Evolutionary conservation across 148 eudicot genomes (phyloP).

Genomic region (Cornus controversa): DNA sequence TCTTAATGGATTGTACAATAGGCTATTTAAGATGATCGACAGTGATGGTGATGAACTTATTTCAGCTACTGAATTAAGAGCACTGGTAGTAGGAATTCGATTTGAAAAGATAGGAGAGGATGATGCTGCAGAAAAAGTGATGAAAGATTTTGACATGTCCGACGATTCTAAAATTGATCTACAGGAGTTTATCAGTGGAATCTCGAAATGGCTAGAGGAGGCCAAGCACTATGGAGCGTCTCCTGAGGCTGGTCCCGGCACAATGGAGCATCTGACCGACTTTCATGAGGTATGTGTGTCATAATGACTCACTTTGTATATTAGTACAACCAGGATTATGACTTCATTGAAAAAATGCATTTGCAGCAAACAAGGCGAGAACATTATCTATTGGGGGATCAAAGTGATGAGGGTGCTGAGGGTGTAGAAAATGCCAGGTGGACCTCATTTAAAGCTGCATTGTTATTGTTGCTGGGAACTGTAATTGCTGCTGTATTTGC

Average conservation of each 20-base stretch:
- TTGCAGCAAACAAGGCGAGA: constrained; percentile 65
- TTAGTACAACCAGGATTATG: not conserved
- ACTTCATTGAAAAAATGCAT: not conserved
- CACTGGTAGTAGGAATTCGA: constrained; percentile 66
- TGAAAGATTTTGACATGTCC: constrained; percentile 68
- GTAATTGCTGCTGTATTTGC: constrained; percentile 78
- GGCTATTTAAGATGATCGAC: constrained; percentile 67
- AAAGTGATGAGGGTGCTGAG: constrained; percentile 47
- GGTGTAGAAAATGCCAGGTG: constrained; percentile 49
- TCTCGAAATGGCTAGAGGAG: constrained; percentile 51
- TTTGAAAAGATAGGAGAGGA: constrained; percentile 56
- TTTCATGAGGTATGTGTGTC: constrained; percentile 45
- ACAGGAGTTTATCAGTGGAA: constrained; percentile 59
- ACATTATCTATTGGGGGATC: constrained; percentile 58
- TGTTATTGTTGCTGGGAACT: constrained; percentile 62
- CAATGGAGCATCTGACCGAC: constrained; percentile 37
- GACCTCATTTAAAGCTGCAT: constrained; percentile 55
- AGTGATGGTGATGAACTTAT: constrained; percentile 35
- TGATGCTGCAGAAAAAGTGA: constrained; percentile 52
- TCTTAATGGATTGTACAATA: constrained; percentile 24
- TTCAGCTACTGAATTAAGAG: constrained; percentile 60
- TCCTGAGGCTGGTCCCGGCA: constrained; percentile 23
- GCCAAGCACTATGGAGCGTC: constrained; percentile 30
- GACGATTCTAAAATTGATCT: constrained; percentile 37
- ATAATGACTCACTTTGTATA: not conserved